Evolutionary conservation across 257 asterid genomes (phyloP).

Genomic region (Solanum arcanum): DNA sequence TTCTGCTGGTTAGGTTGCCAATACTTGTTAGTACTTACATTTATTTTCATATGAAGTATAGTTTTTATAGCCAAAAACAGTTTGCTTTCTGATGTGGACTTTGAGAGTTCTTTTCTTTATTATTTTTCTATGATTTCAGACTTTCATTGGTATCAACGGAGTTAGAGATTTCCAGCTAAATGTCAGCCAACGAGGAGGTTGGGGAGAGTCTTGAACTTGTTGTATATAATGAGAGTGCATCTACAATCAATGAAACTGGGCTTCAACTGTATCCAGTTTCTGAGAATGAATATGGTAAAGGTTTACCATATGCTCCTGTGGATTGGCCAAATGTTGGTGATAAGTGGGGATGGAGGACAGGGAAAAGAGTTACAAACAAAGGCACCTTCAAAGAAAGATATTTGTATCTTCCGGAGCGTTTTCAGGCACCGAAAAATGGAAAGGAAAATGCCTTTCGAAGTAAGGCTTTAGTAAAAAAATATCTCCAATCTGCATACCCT

Average conservation of each 20-base stretch:
- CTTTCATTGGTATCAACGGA: background rate
- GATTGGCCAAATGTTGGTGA: no score
- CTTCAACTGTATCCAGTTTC: constrained; percentile 38
- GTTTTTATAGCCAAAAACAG: background rate
- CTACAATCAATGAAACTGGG: no score
- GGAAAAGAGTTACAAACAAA: constrained; percentile 32
- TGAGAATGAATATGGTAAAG: constrained; percentile 1
- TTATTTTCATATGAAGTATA: no score
- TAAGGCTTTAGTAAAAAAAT: constrained; percentile 41
- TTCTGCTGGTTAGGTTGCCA: no score
- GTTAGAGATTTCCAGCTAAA: background rate
- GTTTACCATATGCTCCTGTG: constrained; percentile 58
- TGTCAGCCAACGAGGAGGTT: constrained; percentile 1
- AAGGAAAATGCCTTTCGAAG: constrained; percentile 31
- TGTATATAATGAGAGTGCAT: constrained; percentile 15
- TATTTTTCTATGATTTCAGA: background rate
- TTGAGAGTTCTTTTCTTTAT: background rate
- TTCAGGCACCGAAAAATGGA: background rate
- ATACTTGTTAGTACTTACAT: no score
- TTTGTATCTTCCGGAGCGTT: constrained; percentile 39
- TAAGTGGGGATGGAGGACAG: constrained; percentile 52
- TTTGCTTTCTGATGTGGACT: background rate
- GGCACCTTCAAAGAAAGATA: constrained; percentile 60
- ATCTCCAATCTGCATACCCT: background rate
- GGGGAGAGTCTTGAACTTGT: constrained; percentile 43